Evolutionary conservation across 1,284 basidiomycete species (phyloP).

Genomic region (Heterobasidion irregulare): DNA sequence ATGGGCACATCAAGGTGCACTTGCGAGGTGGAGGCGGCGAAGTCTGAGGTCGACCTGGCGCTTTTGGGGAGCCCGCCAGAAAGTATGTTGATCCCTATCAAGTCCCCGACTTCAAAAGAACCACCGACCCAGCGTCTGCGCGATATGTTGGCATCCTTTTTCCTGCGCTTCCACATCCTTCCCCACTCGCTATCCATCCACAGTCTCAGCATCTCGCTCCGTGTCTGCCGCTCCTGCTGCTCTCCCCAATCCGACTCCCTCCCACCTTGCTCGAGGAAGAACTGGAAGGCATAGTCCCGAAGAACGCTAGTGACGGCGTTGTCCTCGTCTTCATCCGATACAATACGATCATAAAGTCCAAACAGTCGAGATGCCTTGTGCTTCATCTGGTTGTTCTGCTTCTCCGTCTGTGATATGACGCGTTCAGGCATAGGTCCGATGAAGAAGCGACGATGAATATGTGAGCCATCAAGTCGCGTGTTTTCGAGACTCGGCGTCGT

Average conservation of each 20-base stretch:
- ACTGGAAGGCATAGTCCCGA: constrained; percentile 48
- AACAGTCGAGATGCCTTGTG: constrained; percentile 2
- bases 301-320: constrained; percentile 36
- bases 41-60: constrained; percentile 9
- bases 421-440: constrained; percentile 62
- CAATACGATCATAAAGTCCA: not conserved
- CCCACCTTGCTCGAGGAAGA: constrained; percentile 58
- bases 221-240: constrained; percentile 36
- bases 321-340: constrained; percentile 20
- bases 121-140: constrained; percentile 54
- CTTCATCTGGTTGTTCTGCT: not conserved
- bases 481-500: not conserved
- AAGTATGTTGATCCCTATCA: constrained; percentile 51
- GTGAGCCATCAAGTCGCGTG: constrained; percentile 7
- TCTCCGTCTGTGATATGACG: constrained; percentile 29
- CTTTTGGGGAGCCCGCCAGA: constrained; percentile 18
- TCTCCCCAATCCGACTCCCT: constrained; percentile 58
- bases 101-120: constrained; percentile 67
- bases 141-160: constrained; percentile 17
- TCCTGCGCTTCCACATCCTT: constrained; percentile 31
- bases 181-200: constrained; percentile 67
- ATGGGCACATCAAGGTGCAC: constrained; percentile 8
- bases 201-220: constrained; percentile 47
- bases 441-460: constrained; percentile 36
- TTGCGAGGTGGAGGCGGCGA: constrained; percentile 8